Evolutionary conservation across 805 yeast genomes (phyloP).

Genomic region (Starmerella floris): DNA sequence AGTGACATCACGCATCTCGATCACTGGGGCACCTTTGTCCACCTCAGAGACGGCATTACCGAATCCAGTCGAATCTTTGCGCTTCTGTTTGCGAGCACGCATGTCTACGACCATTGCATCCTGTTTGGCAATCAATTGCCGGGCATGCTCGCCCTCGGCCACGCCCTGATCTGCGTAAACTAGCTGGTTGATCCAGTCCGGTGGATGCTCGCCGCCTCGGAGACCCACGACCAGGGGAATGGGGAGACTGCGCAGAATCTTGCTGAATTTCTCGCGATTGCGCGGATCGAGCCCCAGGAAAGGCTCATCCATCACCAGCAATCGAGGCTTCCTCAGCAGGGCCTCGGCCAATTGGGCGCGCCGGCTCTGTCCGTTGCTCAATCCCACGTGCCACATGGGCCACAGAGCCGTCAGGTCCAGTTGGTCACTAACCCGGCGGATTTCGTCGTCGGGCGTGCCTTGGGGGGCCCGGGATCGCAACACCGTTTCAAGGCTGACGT

Average conservation of each 20-base stretch:
- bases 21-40: slow-evolving; percentile 19
- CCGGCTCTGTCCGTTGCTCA: slow-evolving; percentile 89
- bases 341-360: slow-evolving; percentile 77
- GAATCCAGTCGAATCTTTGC: not conserved
- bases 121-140: not conserved
- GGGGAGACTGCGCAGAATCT: slow-evolving; percentile 35
- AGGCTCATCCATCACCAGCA: slow-evolving; percentile 78
- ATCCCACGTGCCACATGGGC: slow-evolving; percentile 67
- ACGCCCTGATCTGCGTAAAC: slow-evolving; percentile 38
- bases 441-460: slow-evolving; percentile 33
- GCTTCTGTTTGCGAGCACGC: not conserved
- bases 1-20: slow-evolving; percentile 49
- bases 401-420: slow-evolving; percentile 46
- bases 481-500: slow-evolving; percentile 50
- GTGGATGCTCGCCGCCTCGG: slow-evolving; percentile 60
- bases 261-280: slow-evolving; percentile 49
- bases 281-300: slow-evolving; percentile 78
- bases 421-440: slow-evolving; percentile 34
- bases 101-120: not conserved
- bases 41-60: not conserved
- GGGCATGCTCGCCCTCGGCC: slow-evolving; percentile 6
- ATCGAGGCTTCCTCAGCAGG: slow-evolving; percentile 46
- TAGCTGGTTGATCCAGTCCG: slow-evolving; percentile 62
- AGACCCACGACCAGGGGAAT: slow-evolving; percentile 55
- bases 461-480: slow-evolving; percentile 32